These are phyloP conservation scores for Dendryphion nanum DNA, from an alignment of 2,329 filamentous ascomycete genomes.

Conservation along the genomic window DNA sequence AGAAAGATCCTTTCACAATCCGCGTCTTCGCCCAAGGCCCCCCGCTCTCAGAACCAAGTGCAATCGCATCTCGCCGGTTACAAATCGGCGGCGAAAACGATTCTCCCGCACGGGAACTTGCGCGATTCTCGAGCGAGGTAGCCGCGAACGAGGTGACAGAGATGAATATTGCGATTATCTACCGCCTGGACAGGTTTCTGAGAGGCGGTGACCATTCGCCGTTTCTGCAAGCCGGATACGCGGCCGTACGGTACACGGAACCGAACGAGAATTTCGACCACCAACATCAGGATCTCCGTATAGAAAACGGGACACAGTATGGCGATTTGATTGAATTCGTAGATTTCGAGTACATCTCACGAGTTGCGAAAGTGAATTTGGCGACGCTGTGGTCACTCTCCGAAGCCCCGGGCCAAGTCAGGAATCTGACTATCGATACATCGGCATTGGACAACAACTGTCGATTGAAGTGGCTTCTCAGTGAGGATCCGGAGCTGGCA, in stretches of 20 bases:
- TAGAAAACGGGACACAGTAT: slow-evolving; percentile 52
- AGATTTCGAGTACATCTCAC: slow-evolving; percentile 55
- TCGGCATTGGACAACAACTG: slow-evolving; percentile 50
- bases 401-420: slow-evolving; percentile 50
- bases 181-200: slow-evolving; percentile 57
- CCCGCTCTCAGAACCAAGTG: slow-evolving; percentile 44
- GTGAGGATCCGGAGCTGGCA: slow-evolving; percentile 41
- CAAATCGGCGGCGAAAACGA: slow-evolving; percentile 52
- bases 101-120: slow-evolving; percentile 55
- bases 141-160: slow-evolving; percentile 51
- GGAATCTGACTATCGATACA: slow-evolving; percentile 52
- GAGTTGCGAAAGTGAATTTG: slow-evolving; percentile 56
- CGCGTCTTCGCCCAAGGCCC: slow-evolving; percentile 56
- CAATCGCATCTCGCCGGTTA: slow-evolving; percentile 40
- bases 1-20: slow-evolving; percentile 51
- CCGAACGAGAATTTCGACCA: slow-evolving; percentile 58
- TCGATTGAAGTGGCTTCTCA: slow-evolving; percentile 48
- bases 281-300: slow-evolving; percentile 56
- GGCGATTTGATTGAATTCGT: slow-evolving; percentile 58
- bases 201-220: slow-evolving; percentile 57
- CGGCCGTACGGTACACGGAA: slow-evolving; percentile 58
- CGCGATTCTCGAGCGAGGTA: slow-evolving; percentile 56
- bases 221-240: slow-evolving; percentile 56
- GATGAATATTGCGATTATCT: slow-evolving; percentile 58
- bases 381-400: slow-evolving; percentile 56